These are phyloP conservation scores for Phytopythium boreale DNA, from an alignment of 352 stramenopile species.

Conservation along the genomic window DNA sequence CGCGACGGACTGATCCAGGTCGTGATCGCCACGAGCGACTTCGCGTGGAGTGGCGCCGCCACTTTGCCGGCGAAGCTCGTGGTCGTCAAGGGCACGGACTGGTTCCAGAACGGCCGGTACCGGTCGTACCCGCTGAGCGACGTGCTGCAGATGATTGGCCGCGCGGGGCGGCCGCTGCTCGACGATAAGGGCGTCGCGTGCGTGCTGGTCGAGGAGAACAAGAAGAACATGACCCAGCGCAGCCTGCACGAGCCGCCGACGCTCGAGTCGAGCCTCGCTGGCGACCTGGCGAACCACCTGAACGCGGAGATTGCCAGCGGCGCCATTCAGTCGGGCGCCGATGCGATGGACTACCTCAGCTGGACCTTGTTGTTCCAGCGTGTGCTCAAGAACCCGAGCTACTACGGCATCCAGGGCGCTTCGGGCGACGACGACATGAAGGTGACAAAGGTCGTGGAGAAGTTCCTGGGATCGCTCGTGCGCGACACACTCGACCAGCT, in stretches of 20 bases:
- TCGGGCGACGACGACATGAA: slow-evolving; percentile 16
- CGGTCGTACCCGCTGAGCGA: slow-evolving; percentile 98
- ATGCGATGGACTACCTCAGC: slow-evolving; percentile 95
- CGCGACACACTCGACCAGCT: slow-evolving; percentile 77
- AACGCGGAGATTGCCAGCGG: slow-evolving; percentile 96
- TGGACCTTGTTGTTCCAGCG: slow-evolving; percentile 98
- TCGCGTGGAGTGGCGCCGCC: slow-evolving; percentile 89
- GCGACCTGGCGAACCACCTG: slow-evolving; percentile 88
- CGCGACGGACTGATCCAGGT: slow-evolving; percentile 96
- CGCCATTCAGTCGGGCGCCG: slow-evolving; percentile 79
- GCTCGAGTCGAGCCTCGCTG: slow-evolving; percentile 94
- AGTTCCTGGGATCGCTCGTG: slow-evolving; percentile 87
- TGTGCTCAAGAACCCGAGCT: slow-evolving; percentile 95
- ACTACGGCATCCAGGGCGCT: slow-evolving; percentile 84
- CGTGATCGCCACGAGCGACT: slow-evolving; percentile 89
- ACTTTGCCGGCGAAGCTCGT: slow-evolving; percentile 98
- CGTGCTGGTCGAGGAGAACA: slow-evolving; percentile 96
- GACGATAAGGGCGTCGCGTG: slow-evolving; percentile 95
- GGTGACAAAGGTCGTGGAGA: slow-evolving; percentile 27
- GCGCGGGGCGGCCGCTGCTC: slow-evolving; percentile 95
- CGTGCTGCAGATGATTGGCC: slow-evolving; percentile 99
- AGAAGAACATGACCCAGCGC: slow-evolving; percentile 99
- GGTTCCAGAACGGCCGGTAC: slow-evolving; percentile 93
- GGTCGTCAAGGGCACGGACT: slow-evolving; percentile 98
- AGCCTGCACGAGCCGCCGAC: slow-evolving; percentile 98